phyloP scores from a whole-genome alignment of 495 filamentous ascomycete genomes.

The Immersiella caudata region DNA sequence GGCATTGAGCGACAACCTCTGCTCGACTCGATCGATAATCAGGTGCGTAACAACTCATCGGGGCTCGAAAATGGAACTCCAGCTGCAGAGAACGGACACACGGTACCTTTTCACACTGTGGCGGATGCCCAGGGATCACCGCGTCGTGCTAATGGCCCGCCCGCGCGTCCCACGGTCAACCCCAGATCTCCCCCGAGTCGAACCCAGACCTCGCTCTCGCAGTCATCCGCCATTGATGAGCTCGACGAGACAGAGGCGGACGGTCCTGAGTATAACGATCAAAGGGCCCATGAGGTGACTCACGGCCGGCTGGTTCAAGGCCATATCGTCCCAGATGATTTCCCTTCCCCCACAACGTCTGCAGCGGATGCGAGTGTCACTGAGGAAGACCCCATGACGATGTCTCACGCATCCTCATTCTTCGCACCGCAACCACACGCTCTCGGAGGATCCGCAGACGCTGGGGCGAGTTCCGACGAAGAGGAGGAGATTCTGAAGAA shows the following conservation, averaged over 20 bases:
- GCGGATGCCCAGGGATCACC: conserved; percentile 48
- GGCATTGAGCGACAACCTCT: conserved; percentile 44
- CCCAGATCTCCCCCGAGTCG: conserved; percentile 26
- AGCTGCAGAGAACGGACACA: conserved; percentile 23
- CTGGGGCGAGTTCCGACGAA: conserved; percentile 75
- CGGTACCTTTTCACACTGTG: conserved; percentile 28
- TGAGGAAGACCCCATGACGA: conserved; percentile 60
- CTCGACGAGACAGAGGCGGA: conserved; percentile 48
- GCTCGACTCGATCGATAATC: conserved; percentile 33
- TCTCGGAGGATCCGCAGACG: conserved; percentile 82
- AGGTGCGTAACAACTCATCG: conserved; percentile 37
- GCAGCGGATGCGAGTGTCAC: conserved; percentile 55
- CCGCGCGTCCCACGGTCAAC: conserved; percentile 31
- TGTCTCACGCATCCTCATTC: conserved; percentile 59
- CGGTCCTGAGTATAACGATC: conserved; percentile 77
- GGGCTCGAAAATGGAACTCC: conserved; percentile 33
- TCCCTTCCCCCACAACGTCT: conserved; percentile 74
- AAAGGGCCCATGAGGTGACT: conserved; percentile 85
- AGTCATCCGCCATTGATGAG: conserved; percentile 47
- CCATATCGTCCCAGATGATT: conserved; percentile 93
- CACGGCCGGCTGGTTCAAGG: conserved; percentile 92
- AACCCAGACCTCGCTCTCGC: conserved; percentile 39
- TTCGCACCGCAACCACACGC: conserved; percentile 62
- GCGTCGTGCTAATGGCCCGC: conserved; percentile 38
- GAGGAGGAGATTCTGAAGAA: conserved; percentile 78